Conservation (phyloP, 208 protist genomes). For the Leishmania braziliensis region DNA sequence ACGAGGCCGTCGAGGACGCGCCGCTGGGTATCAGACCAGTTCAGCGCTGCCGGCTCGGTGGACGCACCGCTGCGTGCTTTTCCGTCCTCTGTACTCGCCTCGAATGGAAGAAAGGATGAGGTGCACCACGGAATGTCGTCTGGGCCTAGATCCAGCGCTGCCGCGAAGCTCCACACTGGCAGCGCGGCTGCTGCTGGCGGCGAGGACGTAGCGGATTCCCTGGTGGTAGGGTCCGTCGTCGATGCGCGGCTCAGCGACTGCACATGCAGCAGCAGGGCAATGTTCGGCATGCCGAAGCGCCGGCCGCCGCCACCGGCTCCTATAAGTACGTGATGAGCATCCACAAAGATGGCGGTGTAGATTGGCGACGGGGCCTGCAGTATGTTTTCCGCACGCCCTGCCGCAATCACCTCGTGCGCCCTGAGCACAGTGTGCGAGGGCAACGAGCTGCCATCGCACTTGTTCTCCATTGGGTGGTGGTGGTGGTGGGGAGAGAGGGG, state of each 20-base stretch:
- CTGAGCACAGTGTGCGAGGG: slow-evolving; percentile 14
- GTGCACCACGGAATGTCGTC: slow-evolving; percentile 84
- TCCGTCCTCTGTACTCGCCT: slow-evolving; percentile 8
- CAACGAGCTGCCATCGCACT: background rate
- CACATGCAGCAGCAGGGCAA: slow-evolving; percentile 62
- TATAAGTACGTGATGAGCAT: slow-evolving; percentile 67
- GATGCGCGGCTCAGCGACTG: slow-evolving; percentile 13
- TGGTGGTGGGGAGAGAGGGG: background rate
- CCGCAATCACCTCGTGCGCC: slow-evolving; percentile 52
- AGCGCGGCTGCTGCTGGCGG: background rate
- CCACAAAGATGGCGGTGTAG: slow-evolving; percentile 71
- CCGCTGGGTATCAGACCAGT: slow-evolving; percentile 24
- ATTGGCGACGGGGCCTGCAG: slow-evolving; percentile 82
- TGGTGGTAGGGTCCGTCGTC: background rate
- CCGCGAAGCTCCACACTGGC: slow-evolving; percentile 54
- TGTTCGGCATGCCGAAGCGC: slow-evolving; percentile 87
- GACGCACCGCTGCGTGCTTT: slow-evolving; percentile 1
- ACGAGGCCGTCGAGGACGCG: slow-evolving; percentile 30
- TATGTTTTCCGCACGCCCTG: slow-evolving; percentile 36
- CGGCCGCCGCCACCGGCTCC: slow-evolving; percentile 77
- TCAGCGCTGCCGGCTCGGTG: slow-evolving; percentile 19
- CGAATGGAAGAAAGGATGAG: slow-evolving; percentile 59
- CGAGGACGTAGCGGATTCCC: background rate
- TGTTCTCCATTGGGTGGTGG: background rate
- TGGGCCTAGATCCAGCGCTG: slow-evolving; percentile 60